Base-by-base conservation (phyloP, 805 yeast genomes). In the Starmerella etchellsii region DNA sequence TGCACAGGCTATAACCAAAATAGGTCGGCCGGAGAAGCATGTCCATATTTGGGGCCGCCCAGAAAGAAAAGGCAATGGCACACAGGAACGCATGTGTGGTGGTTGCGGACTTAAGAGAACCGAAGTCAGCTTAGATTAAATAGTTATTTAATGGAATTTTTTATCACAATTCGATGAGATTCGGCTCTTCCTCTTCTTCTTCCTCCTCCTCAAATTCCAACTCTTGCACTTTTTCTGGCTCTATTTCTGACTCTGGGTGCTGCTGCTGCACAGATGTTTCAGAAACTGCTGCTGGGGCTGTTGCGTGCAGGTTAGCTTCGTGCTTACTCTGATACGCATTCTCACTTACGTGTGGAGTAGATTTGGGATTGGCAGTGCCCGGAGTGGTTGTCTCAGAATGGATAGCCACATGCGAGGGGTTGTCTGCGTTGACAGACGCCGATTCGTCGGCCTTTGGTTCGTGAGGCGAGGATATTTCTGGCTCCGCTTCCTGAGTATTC, bases 1-100 rank as follows among this genome's bases (percentile, higher is more conserved):
- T 51, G 96, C 98, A 0, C 95, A 87, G 57, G 85, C 94, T 1
- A 70, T 85, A 52, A 68, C 87, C 30, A 74, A 74, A 3, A 65
- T 72, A 46, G 66, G 72, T 39, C 73, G 75, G 8, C 40, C 33
- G 2, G 72, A 69, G 25, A 67, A 71, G 7, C 96, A 87, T 58
- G 69, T 62, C 11, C 95, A 85, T 57, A 74, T 72, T 20, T 85
- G 91, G 80, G 70, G 78, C 24, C 52, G 51, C n/a, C 40, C 47
- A 0, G 44, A 39, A 24, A 36, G 32, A 23, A 43, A 37, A 35
- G 37, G 14, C 7, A 52, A 48, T 20, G 56, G 54, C 27, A 45
- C 46, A 7, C 33, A 27, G 29, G 18, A 16, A 20, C 38, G 52
- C 19, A 30, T 39, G 27, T 45, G 53, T 30, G 42, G 45, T 9